Percentiles rank a stretch among this genome's conserved stretches.
phyloP scores from a whole-genome alignment of 139 green algal genomes.

The Chlorella sp. region DNA sequence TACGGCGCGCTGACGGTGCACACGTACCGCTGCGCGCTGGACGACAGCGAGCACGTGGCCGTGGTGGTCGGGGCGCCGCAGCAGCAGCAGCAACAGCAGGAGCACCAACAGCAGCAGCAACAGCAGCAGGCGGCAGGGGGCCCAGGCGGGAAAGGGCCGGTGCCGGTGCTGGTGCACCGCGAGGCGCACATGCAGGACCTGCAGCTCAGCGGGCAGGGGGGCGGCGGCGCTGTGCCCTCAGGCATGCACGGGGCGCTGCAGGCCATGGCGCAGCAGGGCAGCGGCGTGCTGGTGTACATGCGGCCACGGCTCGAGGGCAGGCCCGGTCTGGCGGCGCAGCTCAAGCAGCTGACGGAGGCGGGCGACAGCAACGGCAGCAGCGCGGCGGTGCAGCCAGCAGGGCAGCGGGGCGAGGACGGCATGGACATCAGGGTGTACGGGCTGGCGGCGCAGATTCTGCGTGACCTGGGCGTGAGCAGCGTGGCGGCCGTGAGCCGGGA shows the following conservation, averaged over 20 bases:
- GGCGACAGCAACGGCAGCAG: background rate
- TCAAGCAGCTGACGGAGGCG: constrained; percentile 15
- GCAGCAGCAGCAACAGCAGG: constrained; percentile 1
- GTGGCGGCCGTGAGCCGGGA: background rate
- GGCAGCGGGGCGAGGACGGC: constrained; percentile 1
- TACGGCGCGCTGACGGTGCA: constrained; percentile 42
- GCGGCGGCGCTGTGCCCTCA: constrained; percentile 9
- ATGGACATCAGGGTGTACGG: constrained; percentile 31
- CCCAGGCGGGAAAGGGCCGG: too few species aligned
- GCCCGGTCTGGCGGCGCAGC: constrained; percentile 27
- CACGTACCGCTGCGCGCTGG: constrained; percentile 42
- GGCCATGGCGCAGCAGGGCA: constrained; percentile 25
- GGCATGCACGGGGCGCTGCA: constrained; percentile 45
- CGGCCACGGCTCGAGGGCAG: constrained; percentile 25
- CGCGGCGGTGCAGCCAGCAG: too few species aligned
- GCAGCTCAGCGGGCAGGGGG: constrained; percentile 24
- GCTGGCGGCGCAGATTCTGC: constrained; percentile 47
- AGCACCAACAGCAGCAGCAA: background rate
- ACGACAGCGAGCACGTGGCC: constrained; percentile 59
- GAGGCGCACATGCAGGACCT: constrained; percentile 41
- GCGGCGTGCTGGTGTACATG: constrained; percentile 61
- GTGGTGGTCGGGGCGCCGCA: constrained; percentile 39
- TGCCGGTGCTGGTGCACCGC: constrained; percentile 33
- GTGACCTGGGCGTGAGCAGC: constrained; percentile 21
- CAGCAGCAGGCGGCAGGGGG: too few species aligned